phyloP scores from a whole-genome alignment of 495 filamentous ascomycete species.

The Xylaria intraflava region DNA sequence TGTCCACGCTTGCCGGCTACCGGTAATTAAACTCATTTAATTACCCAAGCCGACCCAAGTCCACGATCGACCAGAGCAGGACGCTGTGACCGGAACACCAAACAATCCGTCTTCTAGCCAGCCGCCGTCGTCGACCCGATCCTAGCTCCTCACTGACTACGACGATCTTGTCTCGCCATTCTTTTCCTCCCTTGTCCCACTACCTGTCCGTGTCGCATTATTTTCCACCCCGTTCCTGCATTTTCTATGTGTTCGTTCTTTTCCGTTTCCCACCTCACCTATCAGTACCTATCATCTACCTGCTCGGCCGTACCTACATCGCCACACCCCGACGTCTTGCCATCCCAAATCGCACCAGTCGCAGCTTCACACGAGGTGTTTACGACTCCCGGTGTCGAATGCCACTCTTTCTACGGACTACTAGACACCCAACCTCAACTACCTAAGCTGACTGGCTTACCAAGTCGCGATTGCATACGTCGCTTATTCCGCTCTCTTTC shows the following conservation, averaged over 20 bases:
- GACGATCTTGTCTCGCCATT: conserved; percentile 8
- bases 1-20: conserved; percentile 5
- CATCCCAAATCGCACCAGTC: not conserved
- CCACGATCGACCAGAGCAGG: not conserved
- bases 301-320: not conserved
- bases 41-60: not conserved
- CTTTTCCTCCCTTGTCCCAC: conserved; percentile 1
- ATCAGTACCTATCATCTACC: not conserved
- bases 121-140: conserved; percentile 3
- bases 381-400: not conserved
- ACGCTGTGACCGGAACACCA: conserved; percentile 7
- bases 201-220: not conserved
- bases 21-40: conserved; percentile 1
- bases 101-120: not conserved
- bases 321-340: not conserved
- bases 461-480: not conserved
- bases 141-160: conserved; percentile 6
- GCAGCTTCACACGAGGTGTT: not conserved
- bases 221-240: not conserved
- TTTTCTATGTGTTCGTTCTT: not conserved
- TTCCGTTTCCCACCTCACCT: not conserved
- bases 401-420: not conserved
- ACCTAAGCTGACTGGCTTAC: not conserved
- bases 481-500: not conserved
- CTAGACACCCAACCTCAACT: no score